Conservation (phyloP, 108 stramenopile genomes). For the Pseudonitzschia multiseries region DNA sequence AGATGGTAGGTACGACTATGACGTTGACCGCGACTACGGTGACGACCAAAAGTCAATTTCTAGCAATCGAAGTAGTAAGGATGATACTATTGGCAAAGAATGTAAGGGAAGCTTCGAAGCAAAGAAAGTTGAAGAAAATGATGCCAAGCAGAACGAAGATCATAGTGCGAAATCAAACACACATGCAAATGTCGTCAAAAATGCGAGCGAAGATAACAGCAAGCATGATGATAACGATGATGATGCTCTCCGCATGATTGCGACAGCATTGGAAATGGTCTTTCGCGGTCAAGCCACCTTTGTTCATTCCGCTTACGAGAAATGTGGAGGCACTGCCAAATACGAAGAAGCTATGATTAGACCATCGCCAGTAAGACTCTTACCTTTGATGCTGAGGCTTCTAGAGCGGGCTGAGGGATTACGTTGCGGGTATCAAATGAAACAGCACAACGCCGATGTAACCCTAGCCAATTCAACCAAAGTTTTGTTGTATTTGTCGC, state of each 20-base stretch:
- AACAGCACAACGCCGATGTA: conserved; percentile 38
- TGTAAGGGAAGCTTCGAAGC: not conserved
- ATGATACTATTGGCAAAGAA: not conserved
- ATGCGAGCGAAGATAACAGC: not conserved
- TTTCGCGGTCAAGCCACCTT: conserved; percentile 57
- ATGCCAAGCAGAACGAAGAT: not conserved
- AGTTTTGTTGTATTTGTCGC: conserved; percentile 60
- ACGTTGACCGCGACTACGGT: not conserved
- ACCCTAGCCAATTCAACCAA: conserved; percentile 62
- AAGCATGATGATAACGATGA: conserved; percentile 47
- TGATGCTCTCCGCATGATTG: conserved; percentile 71
- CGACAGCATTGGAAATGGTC: conserved; percentile 80
- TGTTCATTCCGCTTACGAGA: conserved; percentile 60
- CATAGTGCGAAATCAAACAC: not conserved
- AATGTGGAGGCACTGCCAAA: conserved; percentile 32
- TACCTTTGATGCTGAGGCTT: conserved; percentile 57
- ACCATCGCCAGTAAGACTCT: conserved; percentile 30
- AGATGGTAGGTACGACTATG: not conserved
- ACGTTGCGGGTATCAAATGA: conserved; percentile 3
- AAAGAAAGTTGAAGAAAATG: not conserved
- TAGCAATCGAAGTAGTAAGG: not conserved
- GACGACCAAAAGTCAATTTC: not conserved
- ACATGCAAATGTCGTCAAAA: not conserved
- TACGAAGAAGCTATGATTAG: not conserved
- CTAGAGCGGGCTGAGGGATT: conserved; percentile 63